Evolutionary conservation across 192 early-diverging fungal species (phyloP), one percentile per base, ranked within the genome.

Genomic region (Coemansia sp.): DNA sequence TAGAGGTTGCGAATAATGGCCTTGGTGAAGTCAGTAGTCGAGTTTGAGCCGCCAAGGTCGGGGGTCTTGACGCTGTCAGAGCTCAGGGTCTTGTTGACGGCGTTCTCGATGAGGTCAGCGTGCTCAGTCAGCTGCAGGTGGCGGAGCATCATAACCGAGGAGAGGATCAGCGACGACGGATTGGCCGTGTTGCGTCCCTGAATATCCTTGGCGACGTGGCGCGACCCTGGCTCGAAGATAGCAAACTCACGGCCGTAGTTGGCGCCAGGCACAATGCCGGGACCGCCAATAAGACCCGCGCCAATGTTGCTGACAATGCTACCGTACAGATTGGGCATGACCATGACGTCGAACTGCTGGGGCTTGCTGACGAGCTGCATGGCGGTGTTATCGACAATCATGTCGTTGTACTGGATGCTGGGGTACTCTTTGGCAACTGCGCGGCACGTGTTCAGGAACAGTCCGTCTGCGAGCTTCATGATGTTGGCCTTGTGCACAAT

Each of bases 401-500:
- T 97, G 84, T 97, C 95, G 65, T 94, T 87, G 78, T 93, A 92
- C 86, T 93, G 78, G 78, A 99, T 94, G 66, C 83, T 82, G 63
- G 92, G 87, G 82, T 98, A 98, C 79, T 90, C 86, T 81, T 98
- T 90, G 70, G 93, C 87, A 28, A 99, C 87, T n/a, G 94, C 91
- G 59, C 95, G 93, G 84, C 94, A 97, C 46, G 89, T 92, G 70
- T 92, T 91, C 61, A 99, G 85, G 87, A 99, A 99, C 60, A 99
- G 88, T 66, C 97, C 97, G 77, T 99, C 97, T 53, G 90, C 94
- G 53, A 95, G 86, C 86, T 98, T 98, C 97, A 99, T 99, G 82
- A 99, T 99, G 85, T 99, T 99, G 81, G 97, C 97, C 87, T 99
- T 99, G 90, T 99, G 97, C 63, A 99, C 93, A 66, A 87, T 88